Conservation (phyloP, 495 filamentous ascomycete genomes). For the Usnea hakonensis region DNA sequence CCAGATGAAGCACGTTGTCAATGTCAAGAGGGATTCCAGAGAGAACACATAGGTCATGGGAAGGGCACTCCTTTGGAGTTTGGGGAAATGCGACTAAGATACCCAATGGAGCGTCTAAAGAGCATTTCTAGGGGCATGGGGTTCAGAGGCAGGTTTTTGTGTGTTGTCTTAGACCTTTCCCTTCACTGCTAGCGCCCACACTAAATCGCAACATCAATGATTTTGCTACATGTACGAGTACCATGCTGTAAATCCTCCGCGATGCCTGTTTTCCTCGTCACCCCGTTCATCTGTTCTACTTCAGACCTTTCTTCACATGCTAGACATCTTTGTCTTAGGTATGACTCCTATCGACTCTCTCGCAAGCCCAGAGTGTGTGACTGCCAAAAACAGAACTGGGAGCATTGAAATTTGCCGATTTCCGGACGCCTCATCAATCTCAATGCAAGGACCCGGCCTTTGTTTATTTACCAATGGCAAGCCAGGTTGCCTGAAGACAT, state of each 20-base stretch:
- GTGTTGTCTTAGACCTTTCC: background rate
- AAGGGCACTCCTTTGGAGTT: slow-evolving; percentile 12
- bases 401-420: background rate
- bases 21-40: slow-evolving; percentile 50
- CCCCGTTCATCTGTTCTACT: background rate
- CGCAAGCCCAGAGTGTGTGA: background rate
- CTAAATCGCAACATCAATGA: background rate
- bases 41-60: slow-evolving; percentile 32
- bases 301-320: background rate
- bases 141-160: background rate
- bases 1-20: slow-evolving; percentile 62
- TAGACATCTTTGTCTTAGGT: background rate
- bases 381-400: background rate
- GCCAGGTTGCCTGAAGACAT: background rate
- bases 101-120: slow-evolving; percentile 5
- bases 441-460: background rate
- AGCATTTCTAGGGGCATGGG: background rate
- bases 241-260: background rate
- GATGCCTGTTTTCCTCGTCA: background rate
- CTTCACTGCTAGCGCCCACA: background rate
- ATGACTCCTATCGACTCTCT: background rate
- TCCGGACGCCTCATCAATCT: background rate
- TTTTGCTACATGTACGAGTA: background rate
- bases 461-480: background rate
- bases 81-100: slow-evolving; percentile 9